Base-by-base conservation (phyloP, 768 basidiomycete species). In the Hydnum rufescens region DNA sequence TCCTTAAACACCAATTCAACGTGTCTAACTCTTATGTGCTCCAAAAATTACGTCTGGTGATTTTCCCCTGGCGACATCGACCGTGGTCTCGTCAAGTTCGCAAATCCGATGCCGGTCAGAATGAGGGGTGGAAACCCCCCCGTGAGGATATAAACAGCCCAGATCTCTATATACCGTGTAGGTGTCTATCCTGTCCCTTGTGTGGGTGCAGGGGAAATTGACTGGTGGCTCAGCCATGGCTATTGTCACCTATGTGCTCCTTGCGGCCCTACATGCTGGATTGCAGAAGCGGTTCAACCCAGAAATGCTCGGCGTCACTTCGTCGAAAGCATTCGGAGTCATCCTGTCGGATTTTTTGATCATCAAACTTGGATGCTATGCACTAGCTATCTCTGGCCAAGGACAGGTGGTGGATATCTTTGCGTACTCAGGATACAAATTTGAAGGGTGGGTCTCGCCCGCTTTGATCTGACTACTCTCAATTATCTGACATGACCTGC, bases 11-110 rank as follows among this genome's bases (percentile, higher is more conserved):
- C 61, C 80, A 85, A 59, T 97, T 97, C 68, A 88, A 95, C 64
- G 95, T 99, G 5, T 88, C 86, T 13, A 96, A 96, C 62, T 81
- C 79, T 0, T 99, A 99, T 63, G 95, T 97, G 52, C 78, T 96
- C 42, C 74, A 74, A 59, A 99, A 97, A 63, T 68, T 99, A 4
- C 74, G 75, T 13, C 69, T 97, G 5, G 70, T 99, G 13, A 68
- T 97, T n/a, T 96, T 95, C 58, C 95, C 95, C 0, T 97, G 95
- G 95, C 65, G 78, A 42, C 92, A 97, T 63, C 76, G 74, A 53
- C 84, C 89, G 0, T 92, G 89, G 83, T 73, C 78, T 1, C 72
- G 93, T 4, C 75, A 77, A 55, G 62, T 79, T 6, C 69, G 67
- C 50, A 72, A 84, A 49, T 71, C 76, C 22, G 82, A 86, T 60